Percentiles rank a stretch among this genome's conserved stretches.
These are phyloP conservation scores for Eutrema yunnanense DNA, from an alignment of 345 rosid species.

Conservation along the genomic window DNA sequence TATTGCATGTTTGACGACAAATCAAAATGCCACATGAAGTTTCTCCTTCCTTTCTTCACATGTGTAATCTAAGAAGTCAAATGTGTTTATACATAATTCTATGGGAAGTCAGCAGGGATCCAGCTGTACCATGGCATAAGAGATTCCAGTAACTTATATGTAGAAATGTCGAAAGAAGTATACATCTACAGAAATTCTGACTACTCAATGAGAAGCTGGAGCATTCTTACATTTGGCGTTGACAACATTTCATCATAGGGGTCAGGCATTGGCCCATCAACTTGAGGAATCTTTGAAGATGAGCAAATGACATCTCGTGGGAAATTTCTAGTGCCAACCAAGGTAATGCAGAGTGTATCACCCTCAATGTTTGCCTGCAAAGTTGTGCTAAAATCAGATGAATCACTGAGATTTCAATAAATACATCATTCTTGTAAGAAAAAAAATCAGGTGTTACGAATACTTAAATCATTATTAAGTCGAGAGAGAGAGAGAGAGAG, in stretches of 20 bases:
- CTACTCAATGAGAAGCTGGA: constrained; percentile 12
- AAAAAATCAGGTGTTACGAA: neutral
- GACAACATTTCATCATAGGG: constrained; percentile 88
- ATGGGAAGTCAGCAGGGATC: neutral
- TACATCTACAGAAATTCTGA: neutral
- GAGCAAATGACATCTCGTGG: constrained; percentile 19
- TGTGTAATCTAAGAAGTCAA: neutral
- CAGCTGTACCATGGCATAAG: neutral
- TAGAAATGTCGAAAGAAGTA: neutral
- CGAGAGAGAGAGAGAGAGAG: neutral
- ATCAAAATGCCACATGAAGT: neutral
- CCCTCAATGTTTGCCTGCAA: constrained; percentile 22
- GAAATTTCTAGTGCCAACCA: neutral
- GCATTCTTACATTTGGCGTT: constrained; percentile 79
- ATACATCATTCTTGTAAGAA: neutral
- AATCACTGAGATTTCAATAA: neutral
- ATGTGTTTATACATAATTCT: neutral
- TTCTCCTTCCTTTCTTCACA: neutral
- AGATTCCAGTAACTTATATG: neutral
- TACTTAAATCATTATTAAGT: neutral
- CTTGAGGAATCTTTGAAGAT: constrained; percentile 64
- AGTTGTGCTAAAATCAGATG: neutral
- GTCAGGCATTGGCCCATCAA: constrained; percentile 93
- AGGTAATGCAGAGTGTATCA: neutral
- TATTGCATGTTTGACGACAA: neutral